Evolutionary conservation across 2,329 filamentous ascomycete species (phyloP).

Genomic region (Exophiala calicioides): DNA sequence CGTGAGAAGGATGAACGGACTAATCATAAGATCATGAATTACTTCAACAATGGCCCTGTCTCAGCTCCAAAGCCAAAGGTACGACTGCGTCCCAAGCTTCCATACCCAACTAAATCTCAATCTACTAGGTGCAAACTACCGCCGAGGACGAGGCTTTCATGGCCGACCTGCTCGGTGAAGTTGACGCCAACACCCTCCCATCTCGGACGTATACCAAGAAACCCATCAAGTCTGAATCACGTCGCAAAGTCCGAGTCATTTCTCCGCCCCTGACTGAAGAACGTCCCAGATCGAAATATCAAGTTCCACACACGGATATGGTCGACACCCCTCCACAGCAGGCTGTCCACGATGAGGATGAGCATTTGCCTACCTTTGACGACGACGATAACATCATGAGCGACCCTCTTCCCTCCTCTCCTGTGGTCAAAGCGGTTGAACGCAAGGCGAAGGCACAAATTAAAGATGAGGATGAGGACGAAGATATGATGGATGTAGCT

Average conservation of each 20-base stretch:
- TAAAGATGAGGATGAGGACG: constrained; percentile 69
- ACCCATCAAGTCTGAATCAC: constrained; percentile 70
- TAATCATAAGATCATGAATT: constrained; percentile 89
- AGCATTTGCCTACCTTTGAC: constrained; percentile 59
- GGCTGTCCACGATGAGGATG: constrained; percentile 53
- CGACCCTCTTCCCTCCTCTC: constrained; percentile 83
- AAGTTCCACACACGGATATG: constrained; percentile 43
- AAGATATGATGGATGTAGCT: constrained; percentile 81
- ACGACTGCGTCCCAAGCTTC: not conserved
- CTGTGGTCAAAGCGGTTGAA: constrained; percentile 74
- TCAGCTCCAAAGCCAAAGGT: constrained; percentile 79
- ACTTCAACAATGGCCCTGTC: constrained; percentile 77
- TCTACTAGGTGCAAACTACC: constrained; percentile 56
- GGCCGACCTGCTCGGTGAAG: constrained; percentile 77
- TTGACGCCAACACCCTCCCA: constrained; percentile 73
- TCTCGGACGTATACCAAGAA: constrained; percentile 58
- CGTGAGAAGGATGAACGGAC: constrained; percentile 81
- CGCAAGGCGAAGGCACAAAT: constrained; percentile 64
- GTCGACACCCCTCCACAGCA: constrained; percentile 45
- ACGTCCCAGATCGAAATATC: constrained; percentile 36
- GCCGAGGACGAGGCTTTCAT: constrained; percentile 90
- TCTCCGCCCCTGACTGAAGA: constrained; percentile 69
- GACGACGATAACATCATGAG: constrained; percentile 85
- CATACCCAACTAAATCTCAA: constrained; percentile 1
- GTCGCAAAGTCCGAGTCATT: constrained; percentile 75